Evolutionary conservation across 2,329 filamentous ascomycete genomes (phyloP), one percentile per base, ranked within the genome.

Genomic region (Calonectria montana): DNA sequence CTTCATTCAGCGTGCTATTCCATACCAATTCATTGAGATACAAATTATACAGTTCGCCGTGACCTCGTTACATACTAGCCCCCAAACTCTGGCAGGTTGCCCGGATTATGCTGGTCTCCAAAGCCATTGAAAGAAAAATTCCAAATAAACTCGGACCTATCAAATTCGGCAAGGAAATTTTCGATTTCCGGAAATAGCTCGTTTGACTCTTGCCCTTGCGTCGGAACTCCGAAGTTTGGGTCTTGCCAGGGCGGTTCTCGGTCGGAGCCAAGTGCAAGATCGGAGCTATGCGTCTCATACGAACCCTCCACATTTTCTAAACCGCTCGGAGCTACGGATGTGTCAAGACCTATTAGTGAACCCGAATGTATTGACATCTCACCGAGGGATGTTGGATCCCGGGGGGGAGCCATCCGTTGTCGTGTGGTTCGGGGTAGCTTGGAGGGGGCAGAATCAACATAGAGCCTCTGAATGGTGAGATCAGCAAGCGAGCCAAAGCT

Each of bases 401-500:
- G 50, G 21, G 50, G 50, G 8, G 29, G 50, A n/a, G 29, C 25
- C 31, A 16, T 0, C 4, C 13, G 29, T 9, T n/a, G 50, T 9
- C 50, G 50, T 57, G 64, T 37, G 12, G 68, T 45, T 31, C 71
- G 68, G 9, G 71, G 68, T 3, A 27, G 23, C 27, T 73, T 73
- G 43, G 43, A 61, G 12, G 68, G 53, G 12, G 50, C 31, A 5
- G 50, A 45, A 16, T 71, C 71, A 41, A 61, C 67, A 15, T 71
- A 73, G 23, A 73, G 43, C 31, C 48, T 71, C 35, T 69, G 65
- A 27, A 73, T 71, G 16, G 71, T 73, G 9, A 73, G 31, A 48
- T 73, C 71, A 8, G 71, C 71, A 15, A 71, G 61, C 10, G 68
- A 67, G 3, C 74, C 81, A 55, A 83, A 82, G 48, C 79, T 82